Evolutionary conservation across 495 filamentous ascomycete species (phyloP).

Genomic region (Terfezia boudieri): DNA sequence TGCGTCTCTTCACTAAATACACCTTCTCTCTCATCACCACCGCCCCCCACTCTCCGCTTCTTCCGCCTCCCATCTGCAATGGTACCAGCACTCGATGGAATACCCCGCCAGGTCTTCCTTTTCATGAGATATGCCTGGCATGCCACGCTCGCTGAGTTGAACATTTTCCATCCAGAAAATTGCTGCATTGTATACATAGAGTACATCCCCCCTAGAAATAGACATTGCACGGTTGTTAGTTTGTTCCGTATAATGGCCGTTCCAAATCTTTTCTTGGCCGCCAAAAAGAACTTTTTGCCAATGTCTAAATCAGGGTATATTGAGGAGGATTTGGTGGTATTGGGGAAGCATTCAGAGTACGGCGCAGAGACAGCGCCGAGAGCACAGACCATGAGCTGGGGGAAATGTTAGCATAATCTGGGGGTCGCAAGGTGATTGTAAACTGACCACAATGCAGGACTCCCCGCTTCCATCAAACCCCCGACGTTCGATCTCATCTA

Average conservation of each 20-base stretch:
- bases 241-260: constrained; percentile 15
- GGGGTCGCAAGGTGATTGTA: neutral
- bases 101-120: neutral
- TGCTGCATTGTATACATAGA: constrained; percentile 18
- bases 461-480: constrained; percentile 17
- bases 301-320: constrained; percentile 12
- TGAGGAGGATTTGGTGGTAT: constrained; percentile 3
- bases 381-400: constrained; percentile 14
- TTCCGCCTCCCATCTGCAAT: neutral
- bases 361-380: constrained; percentile 14
- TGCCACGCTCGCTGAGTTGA: constrained; percentile 17
- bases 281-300: constrained; percentile 10
- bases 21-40: neutral
- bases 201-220: constrained; percentile 18
- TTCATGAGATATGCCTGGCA: constrained; percentile 13
- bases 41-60: neutral
- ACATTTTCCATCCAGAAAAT: constrained; percentile 17
- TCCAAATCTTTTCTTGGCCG: constrained; percentile 11
- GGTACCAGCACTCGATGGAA: neutral
- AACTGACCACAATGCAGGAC: constrained; percentile 18
- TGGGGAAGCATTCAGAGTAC: constrained; percentile 5
- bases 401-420: neutral
- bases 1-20: constrained; percentile 10
- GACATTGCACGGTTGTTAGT: constrained; percentile 14
- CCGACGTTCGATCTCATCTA: constrained; percentile 6